Evolutionary conservation across 2,329 filamentous ascomycete genomes (phyloP), one percentile per base, ranked within the genome.

Genomic region (Cladosporium halotolerans): DNA sequence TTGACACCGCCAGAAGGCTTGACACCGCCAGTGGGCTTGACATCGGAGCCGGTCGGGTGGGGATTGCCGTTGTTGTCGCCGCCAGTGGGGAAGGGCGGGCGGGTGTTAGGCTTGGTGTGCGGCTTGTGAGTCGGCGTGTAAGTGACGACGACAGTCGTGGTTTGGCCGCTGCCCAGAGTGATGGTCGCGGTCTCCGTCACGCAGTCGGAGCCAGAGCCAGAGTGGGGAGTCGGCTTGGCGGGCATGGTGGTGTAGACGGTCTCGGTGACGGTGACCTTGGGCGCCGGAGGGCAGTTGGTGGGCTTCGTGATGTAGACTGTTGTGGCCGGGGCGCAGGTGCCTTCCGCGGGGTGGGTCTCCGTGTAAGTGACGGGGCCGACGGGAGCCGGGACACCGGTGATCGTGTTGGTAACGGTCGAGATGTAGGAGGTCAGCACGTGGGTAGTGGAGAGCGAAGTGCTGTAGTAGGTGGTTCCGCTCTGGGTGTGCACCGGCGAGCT

Each of bases 151-250:
- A 53, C 44, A 14, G 51, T 53, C 14, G 51, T 53, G 9, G 43
- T 53, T 9, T 53, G 44, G 13, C 51, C 51, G 38, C 47, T 53
- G 34, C 51, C 51, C 19, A 46, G 45, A 38, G 51, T 53, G 51
- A 53, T 53, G 13, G 51, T 53, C 9, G 51, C 51, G 9, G 51
- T 53, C 36, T 53, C 51, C 13, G 51, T 53, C 36, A 42, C 42
- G 18, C 16, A 36, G 6, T 38, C 45, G 13, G 33, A 36, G n/a
- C 42, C 49, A 7, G 49, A 42, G 16, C 31, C 50, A 14, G 42
- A 41, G 44, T 18, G 18, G 3, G 43, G 28, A 18, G 51, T 53
- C 13, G 51, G 51, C 16, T 18, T 34, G 5, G 51, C 33, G 3
- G 51, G 43, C 51, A 47, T 47, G 31, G 34, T 36, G 28, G 42